These are phyloP conservation scores for Cinnamomum micranthum DNA, from an alignment of 164 flowering plant genomes.

Conservation along the genomic window DNA sequence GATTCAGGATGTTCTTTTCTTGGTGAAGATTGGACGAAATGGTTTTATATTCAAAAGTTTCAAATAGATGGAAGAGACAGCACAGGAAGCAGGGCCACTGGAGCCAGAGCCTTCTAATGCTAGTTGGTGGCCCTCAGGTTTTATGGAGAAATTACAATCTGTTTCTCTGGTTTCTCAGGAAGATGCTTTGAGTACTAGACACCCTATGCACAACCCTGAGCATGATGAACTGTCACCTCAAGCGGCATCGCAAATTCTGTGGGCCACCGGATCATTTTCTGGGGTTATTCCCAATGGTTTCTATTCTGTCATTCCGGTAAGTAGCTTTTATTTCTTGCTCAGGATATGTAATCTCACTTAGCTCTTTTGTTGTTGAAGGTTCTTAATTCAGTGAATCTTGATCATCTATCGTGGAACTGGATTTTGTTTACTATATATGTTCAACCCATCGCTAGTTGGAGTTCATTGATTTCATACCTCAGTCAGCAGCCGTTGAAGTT, in stretches of 20 bases:
- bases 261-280: slow-evolving; percentile 80
- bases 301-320: slow-evolving; percentile 86
- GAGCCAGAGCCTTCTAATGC: slow-evolving; percentile 62
- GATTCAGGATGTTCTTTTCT: slow-evolving; percentile 29
- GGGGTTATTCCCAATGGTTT: slow-evolving; percentile 93
- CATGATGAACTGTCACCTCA: slow-evolving; percentile 48
- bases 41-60: slow-evolving; percentile 42
- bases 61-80: slow-evolving; percentile 74
- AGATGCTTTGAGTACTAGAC: slow-evolving; percentile 36
- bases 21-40: slow-evolving; percentile 52
- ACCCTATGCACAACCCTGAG: slow-evolving; percentile 30
- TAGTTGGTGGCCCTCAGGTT: slow-evolving; percentile 82
- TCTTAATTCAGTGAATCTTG: background rate
- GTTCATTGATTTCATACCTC: background rate
- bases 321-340: slow-evolving; percentile 15
- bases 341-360: background rate
- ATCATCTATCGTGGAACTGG: background rate
- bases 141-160: slow-evolving; percentile 67
- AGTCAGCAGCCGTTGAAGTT: background rate
- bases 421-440: background rate
- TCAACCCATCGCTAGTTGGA: background rate
- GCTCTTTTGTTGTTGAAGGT: background rate
- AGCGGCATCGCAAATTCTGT: slow-evolving; percentile 76
- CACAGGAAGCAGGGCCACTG: slow-evolving; percentile 57
- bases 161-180: slow-evolving; percentile 62